Percentiles rank a stretch among this genome's conserved stretches.
These are phyloP conservation scores for Triglochin maritima DNA, from an alignment of 106 monocot species.

Conservation along the genomic window DNA sequence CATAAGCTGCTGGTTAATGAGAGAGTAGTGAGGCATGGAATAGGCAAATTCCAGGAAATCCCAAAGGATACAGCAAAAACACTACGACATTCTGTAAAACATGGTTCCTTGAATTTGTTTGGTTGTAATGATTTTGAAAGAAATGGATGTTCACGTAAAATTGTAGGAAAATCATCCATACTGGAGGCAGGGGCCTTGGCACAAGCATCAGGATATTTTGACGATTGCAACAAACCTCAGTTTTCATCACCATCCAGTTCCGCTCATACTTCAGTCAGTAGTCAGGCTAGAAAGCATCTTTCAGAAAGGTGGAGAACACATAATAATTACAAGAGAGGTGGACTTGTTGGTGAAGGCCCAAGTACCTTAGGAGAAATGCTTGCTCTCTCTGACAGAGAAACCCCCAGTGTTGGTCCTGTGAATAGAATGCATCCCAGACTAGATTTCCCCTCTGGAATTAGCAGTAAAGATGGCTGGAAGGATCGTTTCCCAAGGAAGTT, in stretches of 20 bases:
- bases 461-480: constrained; percentile 38
- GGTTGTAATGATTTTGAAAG: background rate
- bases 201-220: constrained; percentile 9
- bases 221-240: constrained; percentile 21
- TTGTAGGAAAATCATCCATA: constrained; percentile 2
- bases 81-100: constrained; percentile 15
- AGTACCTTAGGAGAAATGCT: constrained; percentile 72
- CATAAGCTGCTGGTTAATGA: constrained; percentile 15
- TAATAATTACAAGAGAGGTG: constrained; percentile 17
- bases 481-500: constrained; percentile 26
- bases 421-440: constrained; percentile 7
- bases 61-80: constrained; percentile 35
- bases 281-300: constrained; percentile 54
- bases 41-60: constrained; percentile 28
- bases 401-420: constrained; percentile 1
- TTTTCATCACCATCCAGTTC: constrained; percentile 23
- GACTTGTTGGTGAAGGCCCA: constrained; percentile 14
- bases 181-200: constrained; percentile 3
- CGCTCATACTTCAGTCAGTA: constrained; percentile 35
- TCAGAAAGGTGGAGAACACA: constrained; percentile 46
- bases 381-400: constrained; percentile 40
- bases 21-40: constrained; percentile 8
- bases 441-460: constrained; percentile 28
- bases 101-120: constrained; percentile 3
- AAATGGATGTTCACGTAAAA: constrained; percentile 12